Evolutionary conservation across 768 basidiomycete genomes (phyloP).

Genomic region (Phanerodontia chrysosporium): DNA sequence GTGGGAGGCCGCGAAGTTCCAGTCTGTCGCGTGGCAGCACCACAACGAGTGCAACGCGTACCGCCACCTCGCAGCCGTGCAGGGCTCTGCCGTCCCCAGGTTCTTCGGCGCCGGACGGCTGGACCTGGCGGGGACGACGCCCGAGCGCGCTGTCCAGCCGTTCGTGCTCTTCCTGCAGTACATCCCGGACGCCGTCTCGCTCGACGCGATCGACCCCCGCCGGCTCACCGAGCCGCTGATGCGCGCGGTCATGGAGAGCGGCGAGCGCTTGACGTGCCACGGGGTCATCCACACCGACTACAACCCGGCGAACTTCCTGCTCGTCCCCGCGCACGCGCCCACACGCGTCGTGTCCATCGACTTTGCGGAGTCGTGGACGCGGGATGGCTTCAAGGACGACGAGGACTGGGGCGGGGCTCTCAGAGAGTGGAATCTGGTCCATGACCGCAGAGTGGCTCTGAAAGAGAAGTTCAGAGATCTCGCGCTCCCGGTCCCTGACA

Average conservation of each 20-base stretch:
- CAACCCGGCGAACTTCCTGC: no score
- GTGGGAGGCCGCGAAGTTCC: background rate
- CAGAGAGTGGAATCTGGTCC: no score
- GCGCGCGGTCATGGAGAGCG: background rate
- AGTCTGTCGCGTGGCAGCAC: background rate
- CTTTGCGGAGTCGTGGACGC: no score
- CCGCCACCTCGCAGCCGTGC: background rate
- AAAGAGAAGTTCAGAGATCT: no score
- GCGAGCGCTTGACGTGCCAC: no score
- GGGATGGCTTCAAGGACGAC: no score
- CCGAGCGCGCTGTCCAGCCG: background rate
- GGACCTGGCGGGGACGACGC: background rate
- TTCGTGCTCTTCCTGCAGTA: background rate
- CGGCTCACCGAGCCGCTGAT: background rate
- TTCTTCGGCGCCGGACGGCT: background rate
- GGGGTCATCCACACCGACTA: no score
- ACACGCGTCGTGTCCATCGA: no score
- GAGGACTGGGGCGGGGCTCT: no score
- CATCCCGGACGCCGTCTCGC: background rate
- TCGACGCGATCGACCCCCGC: background rate
- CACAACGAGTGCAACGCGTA: background rate
- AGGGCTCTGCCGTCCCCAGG: background rate
- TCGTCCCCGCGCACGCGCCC: no score
- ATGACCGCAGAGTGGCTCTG: no score
- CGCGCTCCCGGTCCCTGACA: no score